Percentiles rank a stretch among this genome's conserved stretches.
These are phyloP conservation scores for Penicillium paxilli DNA, from an alignment of 495 filamentous ascomycete genomes.

Conservation along the genomic window DNA sequence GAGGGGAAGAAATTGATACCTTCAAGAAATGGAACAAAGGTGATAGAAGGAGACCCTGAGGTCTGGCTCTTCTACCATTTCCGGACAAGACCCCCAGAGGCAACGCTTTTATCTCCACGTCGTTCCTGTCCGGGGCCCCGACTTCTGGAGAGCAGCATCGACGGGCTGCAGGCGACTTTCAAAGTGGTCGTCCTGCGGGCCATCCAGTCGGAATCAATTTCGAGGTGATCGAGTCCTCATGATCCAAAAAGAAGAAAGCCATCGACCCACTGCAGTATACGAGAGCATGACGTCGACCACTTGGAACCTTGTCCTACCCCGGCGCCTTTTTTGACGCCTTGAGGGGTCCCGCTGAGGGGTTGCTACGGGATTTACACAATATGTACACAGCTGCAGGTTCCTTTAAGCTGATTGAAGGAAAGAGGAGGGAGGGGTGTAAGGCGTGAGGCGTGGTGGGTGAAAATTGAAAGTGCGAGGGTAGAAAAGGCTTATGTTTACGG, in stretches of 20 bases:
- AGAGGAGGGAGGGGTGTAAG: not conserved
- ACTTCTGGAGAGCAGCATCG: conserved; percentile 13
- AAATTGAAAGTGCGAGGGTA: no score
- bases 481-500: no score
- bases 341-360: not conserved
- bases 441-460: no score
- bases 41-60: not conserved
- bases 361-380: not conserved
- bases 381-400: not conserved
- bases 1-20: not conserved
- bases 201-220: conserved; percentile 29
- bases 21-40: no score
- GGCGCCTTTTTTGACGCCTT: not conserved
- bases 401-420: not conserved
- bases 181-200: conserved; percentile 15
- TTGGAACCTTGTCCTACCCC: conserved; percentile 13
- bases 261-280: conserved; percentile 22
- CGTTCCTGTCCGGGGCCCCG: conserved; percentile 7
- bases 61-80: not conserved
- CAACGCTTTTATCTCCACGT: not conserved
- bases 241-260: conserved; percentile 6
- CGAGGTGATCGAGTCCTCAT: conserved; percentile 15
- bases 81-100: not conserved
- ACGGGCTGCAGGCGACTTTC: conserved; percentile 21
- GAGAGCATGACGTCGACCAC: conserved; percentile 33